phyloP scores from a whole-genome alignment of 495 filamentous ascomycete genomes.

The Evernia prunastri region DNA sequence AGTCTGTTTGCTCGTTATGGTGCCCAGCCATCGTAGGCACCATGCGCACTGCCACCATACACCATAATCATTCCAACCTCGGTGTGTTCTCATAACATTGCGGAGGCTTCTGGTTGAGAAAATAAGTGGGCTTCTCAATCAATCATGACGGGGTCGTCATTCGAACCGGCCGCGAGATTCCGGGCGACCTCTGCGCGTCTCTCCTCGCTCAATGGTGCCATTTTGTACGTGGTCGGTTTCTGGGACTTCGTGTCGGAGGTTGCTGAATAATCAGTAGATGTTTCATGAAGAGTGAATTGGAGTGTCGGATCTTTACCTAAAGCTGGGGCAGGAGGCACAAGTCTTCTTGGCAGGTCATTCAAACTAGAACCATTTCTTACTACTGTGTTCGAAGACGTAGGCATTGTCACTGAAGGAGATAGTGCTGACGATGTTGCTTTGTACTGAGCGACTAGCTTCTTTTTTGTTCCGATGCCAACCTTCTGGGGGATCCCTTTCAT shows the following conservation, averaged over 20 bases:
- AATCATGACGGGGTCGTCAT: slow-evolving; percentile 16
- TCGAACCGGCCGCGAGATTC: slow-evolving; percentile 4
- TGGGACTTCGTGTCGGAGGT: background rate
- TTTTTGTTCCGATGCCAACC: background rate
- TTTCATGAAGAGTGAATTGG: background rate
- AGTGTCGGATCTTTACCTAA: background rate
- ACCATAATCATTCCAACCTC: slow-evolving; percentile 1
- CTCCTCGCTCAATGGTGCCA: slow-evolving; percentile 12
- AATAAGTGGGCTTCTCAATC: slow-evolving; percentile 4
- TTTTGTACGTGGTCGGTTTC: slow-evolving; percentile 7
- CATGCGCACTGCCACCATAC: background rate
- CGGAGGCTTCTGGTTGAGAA: background rate
- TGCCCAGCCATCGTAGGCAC: background rate
- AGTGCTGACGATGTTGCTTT: background rate
- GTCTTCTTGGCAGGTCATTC: background rate
- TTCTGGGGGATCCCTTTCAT: background rate
- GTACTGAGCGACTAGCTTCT: background rate
- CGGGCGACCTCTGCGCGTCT: slow-evolving; percentile 12
- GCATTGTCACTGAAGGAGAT: background rate
- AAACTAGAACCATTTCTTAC: background rate
- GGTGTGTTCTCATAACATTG: background rate
- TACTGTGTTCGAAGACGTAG: background rate
- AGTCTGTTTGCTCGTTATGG: background rate
- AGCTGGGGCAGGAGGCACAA: background rate
- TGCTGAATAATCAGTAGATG: background rate